Evolutionary conservation across 2,329 filamentous ascomycete genomes (phyloP).

Genomic region (Elsinoe batatas): DNA sequence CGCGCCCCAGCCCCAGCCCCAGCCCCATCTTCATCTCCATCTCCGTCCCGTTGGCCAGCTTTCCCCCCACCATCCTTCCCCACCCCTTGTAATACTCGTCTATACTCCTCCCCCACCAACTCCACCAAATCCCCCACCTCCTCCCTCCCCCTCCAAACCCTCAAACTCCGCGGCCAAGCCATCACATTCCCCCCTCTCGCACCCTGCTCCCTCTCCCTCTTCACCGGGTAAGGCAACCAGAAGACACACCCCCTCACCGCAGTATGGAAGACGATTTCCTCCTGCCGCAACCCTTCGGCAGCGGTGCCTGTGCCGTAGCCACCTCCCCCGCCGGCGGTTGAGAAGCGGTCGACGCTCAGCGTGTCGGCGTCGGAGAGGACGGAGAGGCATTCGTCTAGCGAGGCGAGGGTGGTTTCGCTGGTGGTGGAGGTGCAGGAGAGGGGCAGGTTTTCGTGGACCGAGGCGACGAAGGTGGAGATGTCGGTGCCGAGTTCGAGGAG

Average conservation of each 20-base stretch:
- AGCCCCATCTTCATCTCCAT: neutral
- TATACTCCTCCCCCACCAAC: conserved; percentile 52
- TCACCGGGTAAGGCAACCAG: conserved; percentile 75
- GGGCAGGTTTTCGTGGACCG: conserved; percentile 87
- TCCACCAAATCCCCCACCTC: conserved; percentile 69
- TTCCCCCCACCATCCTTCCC: conserved; percentile 20
- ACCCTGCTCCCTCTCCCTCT: conserved; percentile 39
- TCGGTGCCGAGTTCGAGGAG: conserved; percentile 92
- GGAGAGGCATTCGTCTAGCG: conserved; percentile 76
- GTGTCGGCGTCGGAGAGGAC: conserved; percentile 81
- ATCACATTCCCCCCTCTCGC: conserved; percentile 54
- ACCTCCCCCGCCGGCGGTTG: conserved; percentile 43
- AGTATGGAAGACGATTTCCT: conserved; percentile 88
- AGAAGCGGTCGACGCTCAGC: conserved; percentile 64
- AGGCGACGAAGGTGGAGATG: conserved; percentile 77
- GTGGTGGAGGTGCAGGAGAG: conserved; percentile 63
- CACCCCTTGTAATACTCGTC: conserved; percentile 28
- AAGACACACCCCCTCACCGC: conserved; percentile 81
- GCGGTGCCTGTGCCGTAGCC: conserved; percentile 38
- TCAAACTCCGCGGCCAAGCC: conserved; percentile 81
- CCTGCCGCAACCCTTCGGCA: conserved; percentile 72
- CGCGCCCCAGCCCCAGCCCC: neutral
- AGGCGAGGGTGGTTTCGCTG: conserved; percentile 58
- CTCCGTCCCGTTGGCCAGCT: neutral
- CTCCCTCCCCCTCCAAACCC: conserved; percentile 73